These are phyloP conservation scores for Ascocoryne sarcoides DNA, from an alignment of 2,329 filamentous ascomycete species.

Conservation along the genomic window DNA sequence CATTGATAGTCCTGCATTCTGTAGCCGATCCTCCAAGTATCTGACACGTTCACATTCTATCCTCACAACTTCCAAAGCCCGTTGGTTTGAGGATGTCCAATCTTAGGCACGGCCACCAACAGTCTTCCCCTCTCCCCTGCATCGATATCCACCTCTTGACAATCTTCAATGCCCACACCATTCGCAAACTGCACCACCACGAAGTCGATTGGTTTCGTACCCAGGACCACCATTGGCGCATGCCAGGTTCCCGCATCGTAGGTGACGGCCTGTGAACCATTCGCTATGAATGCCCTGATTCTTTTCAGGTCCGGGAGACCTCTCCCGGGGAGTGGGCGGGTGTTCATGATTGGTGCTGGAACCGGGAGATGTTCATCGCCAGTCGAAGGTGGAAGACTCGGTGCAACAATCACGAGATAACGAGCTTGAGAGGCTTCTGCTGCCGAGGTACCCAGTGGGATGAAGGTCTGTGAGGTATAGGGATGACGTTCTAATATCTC, in stretches of 20 bases:
- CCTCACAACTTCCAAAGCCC: no score
- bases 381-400: slow-evolving; percentile 49
- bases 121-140: not conserved
- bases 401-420: slow-evolving; percentile 86
- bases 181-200: slow-evolving; percentile 86
- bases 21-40: no score
- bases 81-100: no score
- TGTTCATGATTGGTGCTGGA: slow-evolving; percentile 13
- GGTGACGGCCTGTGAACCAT: slow-evolving; percentile 73
- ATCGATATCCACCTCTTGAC: slow-evolving; percentile 58
- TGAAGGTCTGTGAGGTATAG: slow-evolving; percentile 89
- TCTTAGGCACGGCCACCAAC: not conserved
- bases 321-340: slow-evolving; percentile 17
- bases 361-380: slow-evolving; percentile 33
- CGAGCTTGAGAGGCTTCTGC: slow-evolving; percentile 36
- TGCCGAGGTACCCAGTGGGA: slow-evolving; percentile 56
- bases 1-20: no score
- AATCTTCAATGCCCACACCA: slow-evolving; percentile 74
- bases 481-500: slow-evolving; percentile 81
- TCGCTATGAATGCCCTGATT: slow-evolving; percentile 70
- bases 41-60: no score
- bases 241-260: slow-evolving; percentile 91
- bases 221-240: slow-evolving; percentile 88
- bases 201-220: slow-evolving; percentile 65
- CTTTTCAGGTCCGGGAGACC: slow-evolving; percentile 60